phyloP scores from a whole-genome alignment of 164 flowering plant species.

The Magnolia officinalis region DNA sequence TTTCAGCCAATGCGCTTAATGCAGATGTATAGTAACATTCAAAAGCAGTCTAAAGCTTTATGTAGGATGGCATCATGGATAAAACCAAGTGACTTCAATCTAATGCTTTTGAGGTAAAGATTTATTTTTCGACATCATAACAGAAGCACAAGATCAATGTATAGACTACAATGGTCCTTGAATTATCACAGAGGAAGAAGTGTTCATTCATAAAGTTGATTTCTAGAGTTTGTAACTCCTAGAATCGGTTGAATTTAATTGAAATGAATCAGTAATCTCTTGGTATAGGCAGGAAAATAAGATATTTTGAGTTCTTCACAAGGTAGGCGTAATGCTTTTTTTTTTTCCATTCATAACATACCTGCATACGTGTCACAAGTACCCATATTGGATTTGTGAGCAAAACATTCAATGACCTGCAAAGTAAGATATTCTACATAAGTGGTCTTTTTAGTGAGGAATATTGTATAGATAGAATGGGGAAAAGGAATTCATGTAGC shows the following conservation, averaged over 20 bases:
- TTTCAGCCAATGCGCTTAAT: too few relatives aligned
- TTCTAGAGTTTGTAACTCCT: not conserved
- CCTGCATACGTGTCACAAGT: slow-evolving; percentile 92
- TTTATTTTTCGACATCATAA: too few relatives aligned
- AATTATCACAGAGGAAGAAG: not conserved
- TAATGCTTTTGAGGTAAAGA: too few relatives aligned
- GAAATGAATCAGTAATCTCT: not conserved
- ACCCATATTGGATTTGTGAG: slow-evolving; percentile 86
- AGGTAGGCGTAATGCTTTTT: not conserved
- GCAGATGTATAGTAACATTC: too few relatives aligned
- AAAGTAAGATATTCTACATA: slow-evolving; percentile 7
- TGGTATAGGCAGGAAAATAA: not conserved
- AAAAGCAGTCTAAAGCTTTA: too few relatives aligned
- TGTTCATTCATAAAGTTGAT: not conserved
- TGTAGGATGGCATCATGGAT: too few relatives aligned
- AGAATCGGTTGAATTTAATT: too few relatives aligned
- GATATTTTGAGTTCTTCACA: not conserved
- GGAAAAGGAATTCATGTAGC: too few relatives aligned
- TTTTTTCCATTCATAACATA: slow-evolving; percentile 11
- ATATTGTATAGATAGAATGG: too few relatives aligned
- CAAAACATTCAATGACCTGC: slow-evolving; percentile 74
- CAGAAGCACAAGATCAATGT: not conserved
- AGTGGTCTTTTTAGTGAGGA: not conserved
- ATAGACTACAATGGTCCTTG: not conserved
- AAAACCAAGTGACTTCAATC: too few relatives aligned